Conservation (phyloP, 2,329 filamentous ascomycete genomes). For the Hypoxylon sp. region DNA sequence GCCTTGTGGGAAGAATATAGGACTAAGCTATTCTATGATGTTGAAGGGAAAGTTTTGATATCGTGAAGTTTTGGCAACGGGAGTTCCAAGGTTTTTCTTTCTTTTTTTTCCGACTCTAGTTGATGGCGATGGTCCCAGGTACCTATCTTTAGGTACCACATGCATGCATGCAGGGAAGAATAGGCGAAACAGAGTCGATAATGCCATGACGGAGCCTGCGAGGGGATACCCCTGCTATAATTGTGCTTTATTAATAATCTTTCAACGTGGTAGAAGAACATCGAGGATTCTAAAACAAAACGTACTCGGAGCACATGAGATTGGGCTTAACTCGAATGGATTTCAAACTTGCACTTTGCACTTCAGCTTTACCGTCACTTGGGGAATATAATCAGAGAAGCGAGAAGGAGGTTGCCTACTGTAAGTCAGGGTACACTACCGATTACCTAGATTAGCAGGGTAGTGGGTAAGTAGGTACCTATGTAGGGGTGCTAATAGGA, state of each 20-base stretch:
- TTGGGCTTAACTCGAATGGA: too few relatives aligned
- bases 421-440: neutral
- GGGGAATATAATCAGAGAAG: too few relatives aligned
- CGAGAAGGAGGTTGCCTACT: neutral
- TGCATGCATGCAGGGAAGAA: conserved; percentile 3
- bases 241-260: too few relatives aligned
- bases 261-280: neutral
- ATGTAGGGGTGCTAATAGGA: neutral
- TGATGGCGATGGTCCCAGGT: too few relatives aligned
- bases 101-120: too few relatives aligned
- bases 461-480: neutral
- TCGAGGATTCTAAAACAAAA: too few relatives aligned
- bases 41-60: neutral
- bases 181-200: conserved; percentile 18
- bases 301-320: too few relatives aligned
- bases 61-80: neutral
- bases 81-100: too few relatives aligned
- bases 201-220: conserved; percentile 10
- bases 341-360: too few relatives aligned
- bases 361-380: too few relatives aligned
- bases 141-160: too few relatives aligned
- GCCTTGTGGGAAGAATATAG: neutral
- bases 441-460: neutral
- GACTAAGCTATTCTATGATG: neutral
- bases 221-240: neutral